These are phyloP conservation scores for Acacia melanoxylon DNA, from an alignment of 306 rosid genomes.

Conservation along the genomic window DNA sequence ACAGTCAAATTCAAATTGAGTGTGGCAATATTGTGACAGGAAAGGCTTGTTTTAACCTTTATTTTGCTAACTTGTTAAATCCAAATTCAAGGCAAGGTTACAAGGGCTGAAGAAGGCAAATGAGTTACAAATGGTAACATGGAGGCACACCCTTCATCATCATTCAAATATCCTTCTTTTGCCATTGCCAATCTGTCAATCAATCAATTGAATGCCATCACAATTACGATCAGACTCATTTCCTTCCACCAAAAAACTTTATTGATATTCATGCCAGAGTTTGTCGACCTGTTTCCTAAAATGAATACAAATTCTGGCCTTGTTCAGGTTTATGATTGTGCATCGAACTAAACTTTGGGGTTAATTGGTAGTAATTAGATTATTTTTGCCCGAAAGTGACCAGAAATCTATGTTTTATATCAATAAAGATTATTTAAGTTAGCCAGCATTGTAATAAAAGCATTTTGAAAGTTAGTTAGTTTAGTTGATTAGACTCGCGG, in stretches of 20 bases:
- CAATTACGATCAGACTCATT: background rate
- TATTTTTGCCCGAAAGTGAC: no score
- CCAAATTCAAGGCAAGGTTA: background rate
- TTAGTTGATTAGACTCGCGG: no score
- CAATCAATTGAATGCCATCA: background rate
- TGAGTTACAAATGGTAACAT: background rate
- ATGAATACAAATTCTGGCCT: no score
- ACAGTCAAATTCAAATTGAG: background rate
- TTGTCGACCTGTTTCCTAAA: background rate
- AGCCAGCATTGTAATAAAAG: no score
- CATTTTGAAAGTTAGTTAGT: no score
- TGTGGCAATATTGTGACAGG: background rate
- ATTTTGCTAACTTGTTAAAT: background rate
- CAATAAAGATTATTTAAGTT: no score
- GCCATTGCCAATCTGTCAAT: background rate
- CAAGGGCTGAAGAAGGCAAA: background rate
- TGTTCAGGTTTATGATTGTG: no score
- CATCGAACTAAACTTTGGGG: no score
- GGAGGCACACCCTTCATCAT: background rate
- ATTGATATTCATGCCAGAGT: background rate
- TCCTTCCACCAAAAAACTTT: background rate
- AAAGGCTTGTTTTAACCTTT: background rate
- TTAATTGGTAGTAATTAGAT: no score
- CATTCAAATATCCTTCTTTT: background rate
- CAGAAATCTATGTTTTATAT: no score